Percentiles rank a stretch among this genome's conserved stretches.
These are phyloP conservation scores for Cinnamomum chago DNA, from an alignment of 164 flowering plant species.

Conservation along the genomic window DNA sequence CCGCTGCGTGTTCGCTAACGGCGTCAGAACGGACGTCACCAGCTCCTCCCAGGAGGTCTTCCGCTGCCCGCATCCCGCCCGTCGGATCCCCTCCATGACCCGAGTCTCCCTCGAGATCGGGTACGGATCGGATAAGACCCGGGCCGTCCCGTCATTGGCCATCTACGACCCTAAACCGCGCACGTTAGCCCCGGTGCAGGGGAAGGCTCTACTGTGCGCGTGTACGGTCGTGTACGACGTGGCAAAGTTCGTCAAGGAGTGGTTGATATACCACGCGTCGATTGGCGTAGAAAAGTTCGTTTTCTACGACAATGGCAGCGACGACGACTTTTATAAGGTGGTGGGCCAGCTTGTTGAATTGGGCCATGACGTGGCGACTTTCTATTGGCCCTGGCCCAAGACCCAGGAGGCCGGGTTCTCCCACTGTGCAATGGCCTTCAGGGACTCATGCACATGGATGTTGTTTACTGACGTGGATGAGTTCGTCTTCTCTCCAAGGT, in stretches of 20 bases:
- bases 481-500: conserved; percentile 58
- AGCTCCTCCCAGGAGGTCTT: conserved; percentile 75
- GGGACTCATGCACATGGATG: conserved; percentile 65
- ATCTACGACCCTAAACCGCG: conserved; percentile 35
- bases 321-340: conserved; percentile 38
- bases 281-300: conserved; percentile 73
- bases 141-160: conserved; percentile 56
- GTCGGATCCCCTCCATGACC: conserved; percentile 15
- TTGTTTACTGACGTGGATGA: conserved; percentile 79
- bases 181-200: background rate
- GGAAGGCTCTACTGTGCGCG: conserved; percentile 58
- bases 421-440: conserved; percentile 44
- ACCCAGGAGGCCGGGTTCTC: conserved; percentile 96
- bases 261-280: conserved; percentile 70
- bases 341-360: conserved; percentile 28
- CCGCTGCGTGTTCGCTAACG: conserved; percentile 50
- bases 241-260: conserved; percentile 70
- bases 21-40: conserved; percentile 44
- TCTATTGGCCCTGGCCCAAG: conserved; percentile 83
- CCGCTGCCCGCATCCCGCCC: conserved; percentile 54
- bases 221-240: conserved; percentile 78
- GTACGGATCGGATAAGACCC: background rate
- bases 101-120: conserved; percentile 34
- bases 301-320: conserved; percentile 80
- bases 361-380: conserved; percentile 36